Evolutionary conservation across 2,329 filamentous ascomycete genomes (phyloP).

Genomic region (Pseudocercospora fuligena): DNA sequence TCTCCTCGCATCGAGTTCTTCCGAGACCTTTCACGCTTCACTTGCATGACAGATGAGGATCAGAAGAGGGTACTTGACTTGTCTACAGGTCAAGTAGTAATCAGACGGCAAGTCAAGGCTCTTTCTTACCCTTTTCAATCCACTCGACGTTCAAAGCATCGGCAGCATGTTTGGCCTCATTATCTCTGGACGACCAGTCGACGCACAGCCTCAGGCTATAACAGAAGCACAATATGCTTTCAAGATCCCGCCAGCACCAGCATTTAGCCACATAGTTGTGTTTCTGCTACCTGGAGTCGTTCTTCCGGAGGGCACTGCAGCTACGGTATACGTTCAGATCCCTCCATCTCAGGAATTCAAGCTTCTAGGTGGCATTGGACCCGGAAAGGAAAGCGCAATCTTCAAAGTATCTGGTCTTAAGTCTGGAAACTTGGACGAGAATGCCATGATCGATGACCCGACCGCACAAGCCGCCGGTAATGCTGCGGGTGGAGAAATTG

Average conservation of each 20-base stretch:
- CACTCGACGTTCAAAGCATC: neutral
- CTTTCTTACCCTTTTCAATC: neutral
- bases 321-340: conserved; percentile 87
- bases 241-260: conserved; percentile 63
- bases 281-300: conserved; percentile 81
- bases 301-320: conserved; percentile 77
- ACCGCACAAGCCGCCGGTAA: conserved; percentile 27
- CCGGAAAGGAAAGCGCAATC: conserved; percentile 88
- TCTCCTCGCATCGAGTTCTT: conserved; percentile 7
- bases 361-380: conserved; percentile 86
- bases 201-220: conserved; percentile 60
- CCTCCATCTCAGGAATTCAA: conserved; percentile 67
- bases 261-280: conserved; percentile 77
- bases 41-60: neutral
- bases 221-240: conserved; percentile 68
- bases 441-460: conserved; percentile 52
- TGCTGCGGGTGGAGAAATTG: conserved; percentile 56
- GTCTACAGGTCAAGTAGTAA: neutral
- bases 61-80: neutral
- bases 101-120: neutral
- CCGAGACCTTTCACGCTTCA: neutral
- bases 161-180: conserved; percentile 65
- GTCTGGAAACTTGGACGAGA: conserved; percentile 54
- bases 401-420: conserved; percentile 70
- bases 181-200: conserved; percentile 63